phyloP scores from a whole-genome alignment of 805 yeast species.

The Candida quercuum region DNA sequence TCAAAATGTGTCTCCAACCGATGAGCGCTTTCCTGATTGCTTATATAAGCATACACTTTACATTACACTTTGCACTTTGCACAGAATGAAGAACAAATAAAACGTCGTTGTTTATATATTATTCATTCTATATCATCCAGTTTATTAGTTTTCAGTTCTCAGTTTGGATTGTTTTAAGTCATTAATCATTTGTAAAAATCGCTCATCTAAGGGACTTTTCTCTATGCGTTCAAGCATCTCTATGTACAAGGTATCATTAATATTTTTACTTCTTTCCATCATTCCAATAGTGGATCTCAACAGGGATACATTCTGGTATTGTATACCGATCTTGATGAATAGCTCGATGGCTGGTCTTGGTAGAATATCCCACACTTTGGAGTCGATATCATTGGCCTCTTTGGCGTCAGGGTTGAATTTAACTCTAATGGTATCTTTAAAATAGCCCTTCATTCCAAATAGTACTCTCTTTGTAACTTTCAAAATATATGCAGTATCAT shows the following conservation, averaged over 20 bases:
- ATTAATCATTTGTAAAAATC: not conserved
- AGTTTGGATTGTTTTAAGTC: not conserved
- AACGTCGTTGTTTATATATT: too few species aligned
- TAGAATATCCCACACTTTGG: not conserved
- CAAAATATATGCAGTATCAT: not conserved
- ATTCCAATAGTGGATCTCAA: not conserved
- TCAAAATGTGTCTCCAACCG: too few species aligned
- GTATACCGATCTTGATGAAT: not conserved
- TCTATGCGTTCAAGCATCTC: not conserved
- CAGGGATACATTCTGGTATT: not conserved
- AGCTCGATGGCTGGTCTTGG: not conserved
- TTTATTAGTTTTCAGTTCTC: not conserved
- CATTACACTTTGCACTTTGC: too few species aligned
- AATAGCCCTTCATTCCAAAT: not conserved
- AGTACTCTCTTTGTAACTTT: conserved; percentile 5
- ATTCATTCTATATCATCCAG: not conserved
- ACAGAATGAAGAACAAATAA: too few species aligned
- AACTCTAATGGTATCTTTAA: not conserved
- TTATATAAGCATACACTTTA: too few species aligned
- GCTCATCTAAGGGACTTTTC: not conserved
- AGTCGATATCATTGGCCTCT: not conserved
- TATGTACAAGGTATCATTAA: not conserved
- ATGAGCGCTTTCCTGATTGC: too few species aligned
- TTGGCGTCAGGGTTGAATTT: not conserved
- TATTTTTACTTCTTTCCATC: not conserved